These are phyloP conservation scores for Ambrosia hybrid DNA, from an alignment of 140 eudicot species.

Conservation along the genomic window DNA sequence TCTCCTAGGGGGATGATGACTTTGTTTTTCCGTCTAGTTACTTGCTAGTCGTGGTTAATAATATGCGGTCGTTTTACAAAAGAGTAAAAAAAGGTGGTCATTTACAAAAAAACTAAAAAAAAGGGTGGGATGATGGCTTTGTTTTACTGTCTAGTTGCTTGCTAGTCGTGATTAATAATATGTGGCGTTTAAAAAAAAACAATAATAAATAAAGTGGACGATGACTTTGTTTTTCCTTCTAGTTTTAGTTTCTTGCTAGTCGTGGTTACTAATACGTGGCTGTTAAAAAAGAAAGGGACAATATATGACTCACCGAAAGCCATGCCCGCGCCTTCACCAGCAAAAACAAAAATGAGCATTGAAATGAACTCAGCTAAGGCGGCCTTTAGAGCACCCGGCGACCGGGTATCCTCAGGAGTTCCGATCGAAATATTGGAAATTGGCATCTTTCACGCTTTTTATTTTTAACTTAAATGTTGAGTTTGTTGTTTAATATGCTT, in stretches of 20 bases:
- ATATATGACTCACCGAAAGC: conserved; percentile 50
- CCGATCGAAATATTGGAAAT: conserved; percentile 55
- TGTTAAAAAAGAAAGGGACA: background rate
- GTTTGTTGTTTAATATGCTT: background rate
- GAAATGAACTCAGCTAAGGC: conserved; percentile 87
- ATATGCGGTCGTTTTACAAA: no score
- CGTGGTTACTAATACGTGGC: no score
- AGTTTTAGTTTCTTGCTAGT: no score
- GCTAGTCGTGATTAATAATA: no score
- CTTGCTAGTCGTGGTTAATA: no score
- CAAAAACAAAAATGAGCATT: conserved; percentile 80
- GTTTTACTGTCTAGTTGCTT: no score
- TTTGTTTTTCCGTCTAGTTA: background rate
- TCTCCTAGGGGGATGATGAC: background rate
- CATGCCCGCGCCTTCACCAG: conserved; percentile 90
- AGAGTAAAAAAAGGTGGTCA: no score
- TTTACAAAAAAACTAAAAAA: no score
- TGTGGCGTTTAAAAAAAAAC: no score
- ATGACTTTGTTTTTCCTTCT: conserved; percentile 13
- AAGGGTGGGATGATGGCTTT: conserved; percentile 1
- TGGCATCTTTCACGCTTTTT: conserved; percentile 40
- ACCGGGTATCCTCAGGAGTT: conserved; percentile 51
- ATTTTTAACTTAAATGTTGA: background rate
- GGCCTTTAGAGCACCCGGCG: conserved; percentile 67
- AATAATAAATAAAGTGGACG: background rate